Evolutionary conservation across 2,329 filamentous ascomycete species (phyloP), one percentile per base, ranked within the genome.

Genomic region (Teratosphaeria viscida): DNA sequence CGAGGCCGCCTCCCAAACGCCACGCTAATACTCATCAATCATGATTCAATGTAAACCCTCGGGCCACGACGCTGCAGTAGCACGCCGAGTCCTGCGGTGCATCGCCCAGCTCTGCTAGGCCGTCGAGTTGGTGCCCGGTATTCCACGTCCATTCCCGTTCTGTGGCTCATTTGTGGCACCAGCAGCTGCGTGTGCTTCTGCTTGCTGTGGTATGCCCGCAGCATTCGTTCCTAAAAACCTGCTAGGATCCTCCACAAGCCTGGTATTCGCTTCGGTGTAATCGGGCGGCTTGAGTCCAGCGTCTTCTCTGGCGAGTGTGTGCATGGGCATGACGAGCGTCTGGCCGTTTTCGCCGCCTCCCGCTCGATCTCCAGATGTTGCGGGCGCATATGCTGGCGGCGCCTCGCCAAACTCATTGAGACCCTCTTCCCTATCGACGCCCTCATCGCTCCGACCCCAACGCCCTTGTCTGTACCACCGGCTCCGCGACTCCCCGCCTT

Each of bases 401-500:
- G 84, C 82, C 69, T 87, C 83, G 32, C 85, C 85, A 52, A 79
- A 71, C 73, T 86, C 84, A 67, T 87, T 80, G 59, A 87, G 71
- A 0, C 85, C 85, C 63, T 87, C 85, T 54, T 79, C 76, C 57
- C 56, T 65, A 12, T 65, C 66, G 34, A 68, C 61, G 54, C 61
- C 35, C 52, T 62, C 63, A 37, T 60, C 60, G 52, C 63, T 63
- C 58, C 55, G 53, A 54, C 60, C 26, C 37, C 43, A 29, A 26
- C 55, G 35, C 16, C 57, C 57, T 14, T 54, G 47, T 32, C 57
- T 26, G 35, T 59, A 59, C 47, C 49, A 52, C 16, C 52, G 53
- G 26, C 26, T 37, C 26, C 60, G 10, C 26, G 59, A 19, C 34
- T 14, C 56, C 6, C 43, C n/a, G 7, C 55, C 55, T 27, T 47